phyloP scores from a whole-genome alignment of 768 basidiomycete species.

The Mrakia gelida region DNA sequence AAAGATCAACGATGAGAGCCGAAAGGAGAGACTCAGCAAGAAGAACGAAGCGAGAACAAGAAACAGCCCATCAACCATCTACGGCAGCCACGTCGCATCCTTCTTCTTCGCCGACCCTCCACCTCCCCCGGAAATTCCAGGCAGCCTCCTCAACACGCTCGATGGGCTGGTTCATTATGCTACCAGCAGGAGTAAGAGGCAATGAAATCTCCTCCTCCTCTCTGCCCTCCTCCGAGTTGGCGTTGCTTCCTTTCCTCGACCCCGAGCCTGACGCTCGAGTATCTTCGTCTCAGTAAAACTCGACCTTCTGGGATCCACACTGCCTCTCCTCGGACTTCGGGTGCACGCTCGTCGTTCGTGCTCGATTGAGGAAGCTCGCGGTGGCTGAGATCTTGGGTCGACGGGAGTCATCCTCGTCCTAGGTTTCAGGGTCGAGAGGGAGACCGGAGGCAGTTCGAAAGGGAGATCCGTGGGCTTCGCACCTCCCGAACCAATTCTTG shows the following conservation, averaged over 20 bases:
- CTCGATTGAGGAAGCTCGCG: background rate
- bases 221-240: background rate
- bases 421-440: too few species aligned
- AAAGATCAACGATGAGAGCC: background rate
- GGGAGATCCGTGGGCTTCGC: too few species aligned
- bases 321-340: background rate
- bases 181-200: background rate
- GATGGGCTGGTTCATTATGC: background rate
- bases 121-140: background rate
- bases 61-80: slow-evolving; percentile 1
- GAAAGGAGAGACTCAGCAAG: background rate
- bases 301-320: background rate
- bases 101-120: background rate
- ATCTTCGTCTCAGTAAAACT: background rate
- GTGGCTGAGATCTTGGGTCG: background rate
- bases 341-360: background rate
- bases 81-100: background rate
- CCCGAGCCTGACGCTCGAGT: too few species aligned
- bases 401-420: background rate
- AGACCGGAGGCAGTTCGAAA: too few species aligned
- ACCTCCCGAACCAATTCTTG: too few species aligned
- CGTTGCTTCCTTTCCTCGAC: too few species aligned
- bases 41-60: background rate
- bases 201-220: background rate
- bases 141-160: slow-evolving; percentile 7